These are phyloP conservation scores for Boletus reticuloceps DNA, from an alignment of 768 basidiomycete genomes.

Conservation along the genomic window DNA sequence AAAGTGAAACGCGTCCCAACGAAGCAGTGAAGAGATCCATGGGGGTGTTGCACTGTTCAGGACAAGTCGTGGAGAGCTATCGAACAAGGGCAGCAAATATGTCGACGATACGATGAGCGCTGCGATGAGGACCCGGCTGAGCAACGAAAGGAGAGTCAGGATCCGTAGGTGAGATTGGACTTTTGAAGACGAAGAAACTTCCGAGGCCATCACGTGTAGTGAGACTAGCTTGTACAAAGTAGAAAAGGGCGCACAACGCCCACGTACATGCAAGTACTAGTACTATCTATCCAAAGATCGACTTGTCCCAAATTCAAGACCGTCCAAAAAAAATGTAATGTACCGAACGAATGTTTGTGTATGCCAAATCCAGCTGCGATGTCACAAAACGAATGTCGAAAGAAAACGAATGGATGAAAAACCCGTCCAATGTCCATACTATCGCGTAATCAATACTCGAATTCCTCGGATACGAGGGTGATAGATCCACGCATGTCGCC, in stretches of 20 bases:
- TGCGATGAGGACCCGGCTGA: slow-evolving; percentile 20
- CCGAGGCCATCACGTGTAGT: no score
- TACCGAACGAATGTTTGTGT: no score
- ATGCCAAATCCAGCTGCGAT: not conserved
- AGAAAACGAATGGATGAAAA: not conserved
- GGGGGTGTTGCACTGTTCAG: slow-evolving; percentile 7
- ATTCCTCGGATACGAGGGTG: slow-evolving; percentile 65
- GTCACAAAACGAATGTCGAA: slow-evolving; percentile 7
- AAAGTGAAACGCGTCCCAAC: slow-evolving; percentile 93
- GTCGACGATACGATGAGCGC: slow-evolving; percentile 20
- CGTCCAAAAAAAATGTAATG: no score
- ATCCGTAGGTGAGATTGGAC: slow-evolving; percentile 15
- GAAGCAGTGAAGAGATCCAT: slow-evolving; percentile 42
- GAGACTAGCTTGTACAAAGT: no score
- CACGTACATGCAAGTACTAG: no score
- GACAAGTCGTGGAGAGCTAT: slow-evolving; percentile 26
- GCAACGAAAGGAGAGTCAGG: slow-evolving; percentile 21
- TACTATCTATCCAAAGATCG: no score
- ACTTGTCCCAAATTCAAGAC: no score
- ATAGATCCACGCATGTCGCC: slow-evolving; percentile 62
- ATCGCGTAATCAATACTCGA: slow-evolving; percentile 45
- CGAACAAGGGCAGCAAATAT: slow-evolving; percentile 21
- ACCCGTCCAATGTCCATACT: not conserved
- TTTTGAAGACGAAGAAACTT: not conserved
- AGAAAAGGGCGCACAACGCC: no score